phyloP scores from a whole-genome alignment of 2,329 filamentous ascomycete species.

The Aspergillus sp. region DNA sequence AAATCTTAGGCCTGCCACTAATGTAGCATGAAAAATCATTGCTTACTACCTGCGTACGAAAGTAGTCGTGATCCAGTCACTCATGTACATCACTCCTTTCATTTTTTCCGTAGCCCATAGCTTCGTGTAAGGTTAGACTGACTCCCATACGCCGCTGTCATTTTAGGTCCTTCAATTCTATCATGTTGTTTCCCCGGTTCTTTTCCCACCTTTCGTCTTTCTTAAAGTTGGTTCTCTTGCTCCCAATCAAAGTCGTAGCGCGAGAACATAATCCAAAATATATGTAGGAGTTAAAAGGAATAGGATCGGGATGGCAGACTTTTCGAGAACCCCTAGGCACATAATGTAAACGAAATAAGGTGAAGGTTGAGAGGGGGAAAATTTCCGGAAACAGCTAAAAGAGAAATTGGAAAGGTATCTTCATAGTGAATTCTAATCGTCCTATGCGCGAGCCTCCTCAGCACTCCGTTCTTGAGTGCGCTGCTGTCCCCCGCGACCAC shows the following conservation, averaged over 20 bases:
- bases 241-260: neutral
- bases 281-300: neutral
- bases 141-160: conserved; percentile 37
- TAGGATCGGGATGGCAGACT: conserved; percentile 13
- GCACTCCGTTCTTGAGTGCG: conserved; percentile 38
- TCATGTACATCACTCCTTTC: conserved; percentile 7
- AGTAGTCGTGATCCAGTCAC: neutral
- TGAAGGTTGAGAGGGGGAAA: conserved; percentile 17
- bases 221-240: neutral
- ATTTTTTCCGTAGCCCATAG: conserved; percentile 13
- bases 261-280: neutral
- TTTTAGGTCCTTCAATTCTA: conserved; percentile 12
- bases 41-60: neutral
- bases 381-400: conserved; percentile 20
- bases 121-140: conserved; percentile 30
- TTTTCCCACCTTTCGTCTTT: neutral
- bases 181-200: conserved; percentile 3
- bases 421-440: conserved; percentile 19
- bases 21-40: neutral
- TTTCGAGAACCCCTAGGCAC: conserved; percentile 17
- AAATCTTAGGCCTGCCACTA: neutral
- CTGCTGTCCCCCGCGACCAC: conserved; percentile 38
- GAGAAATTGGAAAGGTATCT: conserved; percentile 20
- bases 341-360: conserved; percentile 12
- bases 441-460: conserved; percentile 41